Conservation (phyloP, 2,329 filamentous ascomycete genomes). For the Akanthomyces muscarius region DNA sequence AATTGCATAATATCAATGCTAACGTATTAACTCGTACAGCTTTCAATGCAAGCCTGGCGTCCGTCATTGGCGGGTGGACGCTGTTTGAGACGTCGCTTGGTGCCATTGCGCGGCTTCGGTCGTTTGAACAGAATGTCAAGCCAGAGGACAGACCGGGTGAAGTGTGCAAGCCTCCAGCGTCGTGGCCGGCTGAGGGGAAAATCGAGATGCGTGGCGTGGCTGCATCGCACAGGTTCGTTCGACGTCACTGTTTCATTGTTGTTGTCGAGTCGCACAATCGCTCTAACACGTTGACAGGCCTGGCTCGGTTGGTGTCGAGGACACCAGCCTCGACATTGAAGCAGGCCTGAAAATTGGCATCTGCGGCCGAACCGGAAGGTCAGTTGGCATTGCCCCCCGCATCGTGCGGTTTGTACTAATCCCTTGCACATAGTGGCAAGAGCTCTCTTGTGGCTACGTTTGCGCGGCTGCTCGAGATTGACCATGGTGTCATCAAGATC, state of each 20-base stretch:
- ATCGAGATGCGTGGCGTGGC: constrained; percentile 16
- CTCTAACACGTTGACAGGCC: constrained; percentile 17
- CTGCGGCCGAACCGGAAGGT: constrained; percentile 42
- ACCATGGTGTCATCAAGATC: constrained; percentile 38
- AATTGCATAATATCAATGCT: not conserved
- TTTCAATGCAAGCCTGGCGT: constrained; percentile 28
- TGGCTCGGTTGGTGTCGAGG: constrained; percentile 24
- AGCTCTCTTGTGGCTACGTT: constrained; percentile 39
- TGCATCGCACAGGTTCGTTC: constrained; percentile 15
- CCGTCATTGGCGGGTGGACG: constrained; percentile 32
- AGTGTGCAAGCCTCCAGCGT: constrained; percentile 26
- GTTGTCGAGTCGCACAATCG: constrained; percentile 28
- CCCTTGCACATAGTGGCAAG: constrained; percentile 25
- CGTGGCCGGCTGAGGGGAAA: constrained; percentile 20
- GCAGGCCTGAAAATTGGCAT: constrained; percentile 37
- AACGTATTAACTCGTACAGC: constrained; percentile 12
- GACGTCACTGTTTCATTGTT: constrained; percentile 21
- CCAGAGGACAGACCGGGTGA: constrained; percentile 22
- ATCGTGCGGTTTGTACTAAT: not conserved
- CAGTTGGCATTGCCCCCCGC: not conserved
- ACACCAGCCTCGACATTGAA: constrained; percentile 28
- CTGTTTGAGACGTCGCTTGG: constrained; percentile 27
- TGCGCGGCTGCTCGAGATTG: constrained; percentile 45
- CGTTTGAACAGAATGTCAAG: constrained; percentile 25
- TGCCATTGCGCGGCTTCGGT: constrained; percentile 26